Conservation (phyloP, 768 basidiomycete species). For the Suillus subluteus region DNA sequence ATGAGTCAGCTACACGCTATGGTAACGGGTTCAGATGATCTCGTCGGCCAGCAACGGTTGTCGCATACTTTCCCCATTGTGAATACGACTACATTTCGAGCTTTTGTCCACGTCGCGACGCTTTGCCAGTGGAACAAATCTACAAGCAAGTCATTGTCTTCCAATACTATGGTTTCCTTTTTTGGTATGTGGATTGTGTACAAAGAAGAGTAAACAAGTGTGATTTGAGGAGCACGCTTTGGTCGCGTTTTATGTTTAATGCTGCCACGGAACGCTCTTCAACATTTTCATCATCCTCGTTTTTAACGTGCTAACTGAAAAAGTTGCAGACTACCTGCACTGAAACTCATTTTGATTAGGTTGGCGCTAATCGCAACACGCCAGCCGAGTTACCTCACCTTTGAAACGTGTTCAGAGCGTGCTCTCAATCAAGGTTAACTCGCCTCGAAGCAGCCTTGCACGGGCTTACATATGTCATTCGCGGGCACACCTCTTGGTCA, state of each 20-base stretch:
- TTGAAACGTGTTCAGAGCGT: slow-evolving; percentile 21
- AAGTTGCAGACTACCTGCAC: background rate
- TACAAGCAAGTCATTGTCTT: slow-evolving; percentile 10
- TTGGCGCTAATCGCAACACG: background rate
- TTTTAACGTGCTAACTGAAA: background rate
- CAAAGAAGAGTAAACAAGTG: slow-evolving; percentile 33
- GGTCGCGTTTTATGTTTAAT: slow-evolving; percentile 17
- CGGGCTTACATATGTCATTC: slow-evolving; percentile 69
- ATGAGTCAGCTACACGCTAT: background rate
- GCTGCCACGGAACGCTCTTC: slow-evolving; percentile 13
- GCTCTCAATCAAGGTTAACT: slow-evolving; percentile 9
- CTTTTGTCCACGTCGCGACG: slow-evolving; percentile 6
- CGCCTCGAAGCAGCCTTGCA: slow-evolving; percentile 30
- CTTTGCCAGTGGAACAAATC: background rate
- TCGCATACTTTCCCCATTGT: background rate
- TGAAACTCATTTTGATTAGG: background rate
- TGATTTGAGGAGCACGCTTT: slow-evolving; percentile 17
- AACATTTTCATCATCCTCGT: slow-evolving; percentile 8
- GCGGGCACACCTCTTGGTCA: slow-evolving; percentile 80
- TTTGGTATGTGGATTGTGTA: background rate
- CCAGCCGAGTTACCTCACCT: slow-evolving; percentile 9
- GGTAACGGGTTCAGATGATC: background rate
- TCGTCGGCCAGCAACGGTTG: slow-evolving; percentile 1
- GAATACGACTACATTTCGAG: background rate
- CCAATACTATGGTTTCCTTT: slow-evolving; percentile 10